phyloP scores from a whole-genome alignment of 345 rosid genomes.

The Aquilaria sinensis region DNA sequence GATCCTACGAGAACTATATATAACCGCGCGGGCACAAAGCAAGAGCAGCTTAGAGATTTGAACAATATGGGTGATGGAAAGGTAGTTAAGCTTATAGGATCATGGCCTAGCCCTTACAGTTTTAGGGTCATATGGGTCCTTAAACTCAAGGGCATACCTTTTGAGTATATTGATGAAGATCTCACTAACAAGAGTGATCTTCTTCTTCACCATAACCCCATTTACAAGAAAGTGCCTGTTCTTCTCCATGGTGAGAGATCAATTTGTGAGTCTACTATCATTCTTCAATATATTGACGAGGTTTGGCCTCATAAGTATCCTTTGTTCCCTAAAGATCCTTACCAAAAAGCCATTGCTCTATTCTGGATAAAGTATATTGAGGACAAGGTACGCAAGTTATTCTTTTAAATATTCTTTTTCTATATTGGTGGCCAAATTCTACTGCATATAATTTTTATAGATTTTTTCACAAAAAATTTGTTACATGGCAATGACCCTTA shows the following conservation, averaged over 20 bases:
- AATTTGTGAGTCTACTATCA: constrained; percentile 11
- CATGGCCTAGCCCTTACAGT: constrained; percentile 9
- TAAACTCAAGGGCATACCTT: constrained; percentile 10
- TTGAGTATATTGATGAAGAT: constrained; percentile 15
- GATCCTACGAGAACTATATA: background rate
- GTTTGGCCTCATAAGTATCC: constrained; percentile 16
- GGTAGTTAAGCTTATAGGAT: constrained; percentile 10
- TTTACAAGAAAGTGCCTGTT: constrained; percentile 13
- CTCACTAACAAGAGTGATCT: constrained; percentile 1
- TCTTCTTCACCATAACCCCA: constrained; percentile 9
- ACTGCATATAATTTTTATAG: background rate
- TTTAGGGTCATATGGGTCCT: constrained; percentile 13
- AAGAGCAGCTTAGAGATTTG: background rate
- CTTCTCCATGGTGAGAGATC: constrained; percentile 11
- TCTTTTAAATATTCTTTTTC: background rate
- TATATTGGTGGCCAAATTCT: background rate
- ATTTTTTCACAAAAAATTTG: background rate
- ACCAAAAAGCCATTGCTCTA: constrained; percentile 1
- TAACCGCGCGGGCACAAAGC: background rate
- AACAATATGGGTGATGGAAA: background rate
- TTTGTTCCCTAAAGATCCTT: constrained; percentile 14
- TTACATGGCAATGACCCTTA: background rate
- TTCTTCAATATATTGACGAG: constrained; percentile 17
- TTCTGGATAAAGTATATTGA: constrained; percentile 7
- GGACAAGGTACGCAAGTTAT: constrained; percentile 5